A percentile compares a stretch with the other conserved stretches of the same genome.
Conservation (phyloP, 257 asterid genomes). For the Gentiana straminea region DNA sequence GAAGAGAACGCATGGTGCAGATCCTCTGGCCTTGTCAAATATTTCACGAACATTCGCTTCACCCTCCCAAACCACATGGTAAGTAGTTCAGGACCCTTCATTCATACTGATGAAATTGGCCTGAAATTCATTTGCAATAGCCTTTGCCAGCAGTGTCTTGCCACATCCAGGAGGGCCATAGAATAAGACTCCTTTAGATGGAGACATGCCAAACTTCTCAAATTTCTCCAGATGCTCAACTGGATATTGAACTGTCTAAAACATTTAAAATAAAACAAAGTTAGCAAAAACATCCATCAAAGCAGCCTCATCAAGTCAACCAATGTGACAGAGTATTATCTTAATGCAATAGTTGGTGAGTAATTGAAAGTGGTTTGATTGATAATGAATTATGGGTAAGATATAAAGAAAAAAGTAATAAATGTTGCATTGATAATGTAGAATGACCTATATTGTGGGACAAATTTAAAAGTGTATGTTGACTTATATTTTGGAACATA, state of each 20-base stretch:
- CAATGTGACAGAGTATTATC: too few species aligned
- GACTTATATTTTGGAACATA: too few species aligned
- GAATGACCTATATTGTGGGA: too few species aligned
- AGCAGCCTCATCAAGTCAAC: too few species aligned
- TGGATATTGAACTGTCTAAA: conserved; percentile 58
- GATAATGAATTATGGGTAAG: too few species aligned
- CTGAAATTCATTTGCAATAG: conserved; percentile 60
- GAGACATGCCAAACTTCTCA: conserved; percentile 62
- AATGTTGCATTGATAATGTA: too few species aligned
- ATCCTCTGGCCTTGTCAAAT: conserved; percentile 58
- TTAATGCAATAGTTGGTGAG: too few species aligned
- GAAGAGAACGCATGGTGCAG: conserved; percentile 73
- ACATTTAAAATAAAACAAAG: too few species aligned
- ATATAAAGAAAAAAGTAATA: too few species aligned
- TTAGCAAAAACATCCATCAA: too few species aligned
- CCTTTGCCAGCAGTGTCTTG: conserved; percentile 52
- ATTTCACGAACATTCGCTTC: conserved; percentile 61
- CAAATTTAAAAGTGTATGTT: too few species aligned
- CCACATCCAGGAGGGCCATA: conserved; percentile 74
- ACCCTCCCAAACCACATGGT: conserved; percentile 76
- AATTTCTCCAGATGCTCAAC: conserved; percentile 67
- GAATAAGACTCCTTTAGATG: conserved; percentile 58
- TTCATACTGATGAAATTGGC: conserved; percentile 56
- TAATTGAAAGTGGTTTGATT: too few species aligned
- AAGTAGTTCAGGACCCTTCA: conserved; percentile 57